Evolutionary conservation across 2,329 filamentous ascomycete species (phyloP).

Genomic region (Fusarium tanahbumbuense): DNA sequence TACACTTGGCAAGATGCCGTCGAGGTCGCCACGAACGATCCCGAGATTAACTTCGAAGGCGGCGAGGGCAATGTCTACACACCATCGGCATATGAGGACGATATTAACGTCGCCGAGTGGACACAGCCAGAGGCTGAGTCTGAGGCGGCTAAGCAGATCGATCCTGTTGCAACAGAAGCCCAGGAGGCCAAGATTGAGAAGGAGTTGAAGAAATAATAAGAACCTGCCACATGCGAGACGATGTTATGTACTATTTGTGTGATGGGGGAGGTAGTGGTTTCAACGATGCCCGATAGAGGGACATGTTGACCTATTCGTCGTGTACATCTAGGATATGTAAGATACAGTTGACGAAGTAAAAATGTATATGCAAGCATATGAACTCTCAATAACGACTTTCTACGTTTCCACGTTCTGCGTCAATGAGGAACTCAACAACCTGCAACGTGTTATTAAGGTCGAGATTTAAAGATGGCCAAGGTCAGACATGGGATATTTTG

Average conservation of each 20-base stretch:
- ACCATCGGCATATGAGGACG: constrained; percentile 56
- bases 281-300: constrained; percentile 5
- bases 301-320: constrained; percentile 26
- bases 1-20: constrained; percentile 87
- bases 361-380: constrained; percentile 15
- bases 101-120: constrained; percentile 45
- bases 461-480: neutral
- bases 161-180: constrained; percentile 26
- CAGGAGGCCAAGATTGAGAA: constrained; percentile 40
- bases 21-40: constrained; percentile 72
- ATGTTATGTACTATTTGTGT: constrained; percentile 31
- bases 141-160: constrained; percentile 29
- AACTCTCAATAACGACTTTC: neutral
- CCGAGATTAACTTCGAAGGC: constrained; percentile 70
- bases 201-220: constrained; percentile 37
- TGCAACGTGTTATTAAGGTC: neutral
- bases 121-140: constrained; percentile 37
- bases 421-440: neutral
- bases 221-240: neutral
- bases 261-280: constrained; percentile 1
- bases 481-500: neutral
- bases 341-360: constrained; percentile 39
- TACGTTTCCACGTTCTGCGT: neutral
- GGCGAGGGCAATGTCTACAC: constrained; percentile 62
- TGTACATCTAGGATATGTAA: constrained; percentile 47